These are phyloP conservation scores for Syncephalastrum racemosum DNA, from an alignment of 371 early-diverging fungal genomes.

Conservation along the genomic window DNA sequence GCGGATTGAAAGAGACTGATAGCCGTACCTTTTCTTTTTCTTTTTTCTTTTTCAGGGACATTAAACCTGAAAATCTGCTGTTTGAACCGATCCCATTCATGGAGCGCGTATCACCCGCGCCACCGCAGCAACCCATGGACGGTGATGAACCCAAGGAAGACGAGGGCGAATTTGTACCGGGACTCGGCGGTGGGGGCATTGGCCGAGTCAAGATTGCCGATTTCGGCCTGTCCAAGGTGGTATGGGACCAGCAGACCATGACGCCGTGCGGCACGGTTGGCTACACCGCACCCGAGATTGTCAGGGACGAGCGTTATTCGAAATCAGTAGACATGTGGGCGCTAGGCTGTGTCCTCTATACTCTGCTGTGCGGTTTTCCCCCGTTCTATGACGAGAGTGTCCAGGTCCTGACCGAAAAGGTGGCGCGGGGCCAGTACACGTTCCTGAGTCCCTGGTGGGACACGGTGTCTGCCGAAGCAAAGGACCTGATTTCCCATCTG, in stretches of 20 bases:
- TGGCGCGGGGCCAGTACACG: constrained; percentile 65
- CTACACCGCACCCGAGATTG: constrained; percentile 92
- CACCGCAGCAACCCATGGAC: constrained; percentile 32
- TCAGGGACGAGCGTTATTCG: constrained; percentile 78
- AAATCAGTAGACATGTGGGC: constrained; percentile 95
- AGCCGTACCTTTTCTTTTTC: not conserved
- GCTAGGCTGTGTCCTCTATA: constrained; percentile 90
- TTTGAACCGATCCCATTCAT: constrained; percentile 73
- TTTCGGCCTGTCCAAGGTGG: constrained; percentile 81
- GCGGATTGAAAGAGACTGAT: not conserved
- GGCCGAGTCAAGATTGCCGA: constrained; percentile 85
- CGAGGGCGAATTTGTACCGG: constrained; percentile 57
- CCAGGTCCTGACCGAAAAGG: constrained; percentile 60
- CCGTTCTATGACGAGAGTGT: constrained; percentile 78
- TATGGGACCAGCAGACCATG: constrained; percentile 82
- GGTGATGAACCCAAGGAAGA: constrained; percentile 56
- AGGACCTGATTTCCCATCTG: constrained; percentile 73
- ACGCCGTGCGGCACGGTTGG: constrained; percentile 94
- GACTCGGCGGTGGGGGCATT: constrained; percentile 69
- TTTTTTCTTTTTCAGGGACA: constrained; percentile 57
- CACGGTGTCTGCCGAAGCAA: constrained; percentile 60
- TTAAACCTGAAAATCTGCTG: constrained; percentile 96
- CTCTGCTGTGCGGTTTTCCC: constrained; percentile 86
- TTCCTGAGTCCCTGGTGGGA: constrained; percentile 81
- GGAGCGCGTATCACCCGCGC: constrained; percentile 48